Base-by-base conservation (phyloP, 257 asterid genomes). In the Solanum peruvianum region DNA sequence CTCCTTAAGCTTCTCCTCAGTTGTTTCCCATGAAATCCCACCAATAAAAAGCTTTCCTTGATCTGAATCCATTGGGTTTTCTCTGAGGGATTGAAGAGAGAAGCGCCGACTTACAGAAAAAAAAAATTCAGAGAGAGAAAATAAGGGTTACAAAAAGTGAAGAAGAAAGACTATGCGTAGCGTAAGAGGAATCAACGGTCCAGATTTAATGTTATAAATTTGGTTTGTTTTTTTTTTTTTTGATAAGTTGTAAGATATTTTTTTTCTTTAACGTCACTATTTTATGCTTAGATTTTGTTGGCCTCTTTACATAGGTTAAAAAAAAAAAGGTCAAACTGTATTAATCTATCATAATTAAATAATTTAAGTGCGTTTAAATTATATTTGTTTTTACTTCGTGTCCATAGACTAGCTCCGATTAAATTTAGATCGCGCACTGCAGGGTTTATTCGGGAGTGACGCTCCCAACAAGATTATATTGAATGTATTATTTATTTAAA, bases 31-130 rank as follows among this genome's bases (percentile, higher is more conserved):
- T 7, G 98, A 94, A 66, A 96, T 96, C 88, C 98, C 98, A 25
- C 98, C 98, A 27, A 96, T 92, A 83, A 96, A 96, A 1, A 96
- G 94, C 93, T 96, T 96, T 13, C 98, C 98, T 81, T 94, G 98
- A 94, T 96, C 98, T 45, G 98, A 94, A 93, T 96, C 98, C 98
- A 96, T 42, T 18, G 29, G 23, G 11, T 31, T 49, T 42, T 73
- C 31, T 76, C 42, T 33, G 82, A 62, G 37, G 88, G 35, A 82
- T 42, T 12, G 29, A 67, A 49, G 71, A 81, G 85, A 31, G 60
- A 27, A 16, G 84, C 81, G 87, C 84, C 87, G 84, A 86, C 83
- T 86, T 42, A 41, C 42, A 56, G 87, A 23, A 47, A 47, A 45
- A 41, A 44, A 45, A 45, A 45, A 42, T 37, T 21, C 4, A 7